Base-by-base conservation (phyloP, 148 eudicot genomes). In the Diospyros lotus region DNA sequence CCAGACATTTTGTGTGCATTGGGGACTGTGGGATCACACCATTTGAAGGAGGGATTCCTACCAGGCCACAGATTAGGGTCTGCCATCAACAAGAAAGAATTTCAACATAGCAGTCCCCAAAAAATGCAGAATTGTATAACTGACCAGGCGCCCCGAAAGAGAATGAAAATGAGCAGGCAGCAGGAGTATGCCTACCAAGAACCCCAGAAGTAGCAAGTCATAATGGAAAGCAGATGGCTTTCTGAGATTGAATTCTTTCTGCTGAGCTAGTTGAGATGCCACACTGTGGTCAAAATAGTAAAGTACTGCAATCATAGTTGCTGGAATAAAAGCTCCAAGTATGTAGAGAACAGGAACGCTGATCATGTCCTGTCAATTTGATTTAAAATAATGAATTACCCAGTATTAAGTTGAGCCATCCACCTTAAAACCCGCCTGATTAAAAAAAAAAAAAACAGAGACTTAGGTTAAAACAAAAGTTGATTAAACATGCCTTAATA, bases 21-120 rank as follows among this genome's bases (percentile, higher is more conserved):
- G 98, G 98, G 70, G 98, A 93, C 70, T 93, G 98, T 1, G 98
- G 98, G 62, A 93, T 93, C 63, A 93, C 98, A 68, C 98, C 98
- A 64, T 93, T 93, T 72, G 98, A 79, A 8, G 98, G 98, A 74
- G 98, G 98, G 54, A 93, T 88, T 9, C 98, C 98, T 14, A 93
- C 11, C 56, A 93, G 90, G 73, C 98, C 98, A 60, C 98, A 93
- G 64, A 93, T 58, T 79, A 93, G 76, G 43, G 93, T 89, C 98
- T 93, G 83, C 68, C 80, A 73, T 61, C 14, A 75, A 54, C 11
- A 46, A 43, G 14, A 4, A 62, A 67, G 10, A 39, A 51, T 63
- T 38, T 54, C 28, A 50, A 44, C 59, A 68, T 17, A 46, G 18
- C 44, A 53, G 28, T n/a, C 48, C 39, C n/a, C n/a, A 41, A 68